Conservation (phyloP, 1,284 basidiomycete genomes). For the Polyporus tsugae region DNA sequence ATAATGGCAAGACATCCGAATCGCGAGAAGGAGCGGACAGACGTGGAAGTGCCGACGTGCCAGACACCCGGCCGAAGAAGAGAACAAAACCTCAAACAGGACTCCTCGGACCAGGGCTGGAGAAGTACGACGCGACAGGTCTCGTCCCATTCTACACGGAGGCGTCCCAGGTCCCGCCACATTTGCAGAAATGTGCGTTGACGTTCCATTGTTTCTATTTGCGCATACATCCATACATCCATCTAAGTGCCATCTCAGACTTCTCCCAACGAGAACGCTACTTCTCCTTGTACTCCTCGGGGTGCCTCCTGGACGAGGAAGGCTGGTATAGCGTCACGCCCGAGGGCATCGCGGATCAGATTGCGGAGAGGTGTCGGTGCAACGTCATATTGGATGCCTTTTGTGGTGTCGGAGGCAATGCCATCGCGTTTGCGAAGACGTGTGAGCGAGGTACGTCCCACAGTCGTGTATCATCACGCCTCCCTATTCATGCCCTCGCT, state of each 20-base stretch:
- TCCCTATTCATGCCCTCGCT: slow-evolving; percentile 14
- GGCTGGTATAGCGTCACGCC: slow-evolving; percentile 99
- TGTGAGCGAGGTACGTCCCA: slow-evolving; percentile 83
- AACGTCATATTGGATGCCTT: slow-evolving; percentile 92
- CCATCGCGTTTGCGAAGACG: slow-evolving; percentile 96
- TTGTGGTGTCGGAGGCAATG: slow-evolving; percentile 97
- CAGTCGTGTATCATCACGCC: background rate
- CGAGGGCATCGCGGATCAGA: slow-evolving; percentile 89
- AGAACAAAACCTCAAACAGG: slow-evolving; percentile 42
- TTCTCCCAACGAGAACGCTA: slow-evolving; percentile 85
- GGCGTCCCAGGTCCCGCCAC: slow-evolving; percentile 71
- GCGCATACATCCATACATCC: slow-evolving; percentile 15
- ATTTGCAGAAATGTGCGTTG: slow-evolving; percentile 83
- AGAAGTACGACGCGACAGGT: slow-evolving; percentile 71
- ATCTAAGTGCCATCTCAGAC: slow-evolving; percentile 57
- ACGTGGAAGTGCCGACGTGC: background rate
- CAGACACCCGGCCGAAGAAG: slow-evolving; percentile 38
- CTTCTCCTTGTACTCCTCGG: slow-evolving; percentile 83
- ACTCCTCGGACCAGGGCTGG: slow-evolving; percentile 41
- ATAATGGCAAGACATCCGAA: background rate
- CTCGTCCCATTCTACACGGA: slow-evolving; percentile 76
- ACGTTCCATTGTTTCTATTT: slow-evolving; percentile 3
- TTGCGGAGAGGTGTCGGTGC: slow-evolving; percentile 91
- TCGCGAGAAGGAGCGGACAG: background rate
- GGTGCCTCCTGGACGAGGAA: slow-evolving; percentile 84